phyloP scores from a whole-genome alignment of 768 basidiomycete genomes.

The Candolleomyces efflorescens region DNA sequence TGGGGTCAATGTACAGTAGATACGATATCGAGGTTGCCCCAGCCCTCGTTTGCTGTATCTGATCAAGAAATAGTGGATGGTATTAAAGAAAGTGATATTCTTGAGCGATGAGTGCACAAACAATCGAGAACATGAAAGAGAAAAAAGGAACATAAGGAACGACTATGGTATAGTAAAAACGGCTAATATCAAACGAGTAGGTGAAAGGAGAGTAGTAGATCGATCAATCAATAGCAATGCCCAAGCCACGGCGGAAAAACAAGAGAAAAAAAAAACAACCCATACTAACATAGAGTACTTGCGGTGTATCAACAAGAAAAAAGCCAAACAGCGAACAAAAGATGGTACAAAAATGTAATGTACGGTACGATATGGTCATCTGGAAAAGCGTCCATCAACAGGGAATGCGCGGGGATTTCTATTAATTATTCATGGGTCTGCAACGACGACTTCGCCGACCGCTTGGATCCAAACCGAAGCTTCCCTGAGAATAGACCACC shows the following conservation, averaged over 20 bases:
- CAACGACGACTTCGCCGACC: slow-evolving; percentile 45
- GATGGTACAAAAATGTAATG: slow-evolving; percentile 16
- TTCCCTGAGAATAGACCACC: slow-evolving; percentile 68
- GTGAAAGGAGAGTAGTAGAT: slow-evolving; percentile 4
- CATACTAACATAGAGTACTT: neutral
- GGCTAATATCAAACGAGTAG: slow-evolving; percentile 7
- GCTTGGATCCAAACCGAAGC: slow-evolving; percentile 70
- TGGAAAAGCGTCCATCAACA: neutral
- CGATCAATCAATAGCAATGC: neutral
- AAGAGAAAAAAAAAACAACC: slow-evolving; percentile 10
- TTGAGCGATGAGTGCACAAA: slow-evolving; percentile 9
- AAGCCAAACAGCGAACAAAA: slow-evolving; percentile 6
- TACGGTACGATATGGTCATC: neutral
- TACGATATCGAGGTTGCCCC: no score
- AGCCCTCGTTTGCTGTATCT: no score
- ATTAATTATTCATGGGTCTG: slow-evolving; percentile 17
- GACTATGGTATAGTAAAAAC: slow-evolving; percentile 15
- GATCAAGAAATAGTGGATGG: neutral
- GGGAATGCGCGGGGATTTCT: neutral
- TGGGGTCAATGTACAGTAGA: no score
- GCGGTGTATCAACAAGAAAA: slow-evolving; percentile 4
- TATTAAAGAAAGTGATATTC: slow-evolving; percentile 20
- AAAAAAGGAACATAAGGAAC: slow-evolving; percentile 17
- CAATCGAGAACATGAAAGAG: slow-evolving; percentile 9
- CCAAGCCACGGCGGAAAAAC: neutral